phyloP scores from a whole-genome alignment of 345 rosid genomes.

The Aegle marmelos region DNA sequence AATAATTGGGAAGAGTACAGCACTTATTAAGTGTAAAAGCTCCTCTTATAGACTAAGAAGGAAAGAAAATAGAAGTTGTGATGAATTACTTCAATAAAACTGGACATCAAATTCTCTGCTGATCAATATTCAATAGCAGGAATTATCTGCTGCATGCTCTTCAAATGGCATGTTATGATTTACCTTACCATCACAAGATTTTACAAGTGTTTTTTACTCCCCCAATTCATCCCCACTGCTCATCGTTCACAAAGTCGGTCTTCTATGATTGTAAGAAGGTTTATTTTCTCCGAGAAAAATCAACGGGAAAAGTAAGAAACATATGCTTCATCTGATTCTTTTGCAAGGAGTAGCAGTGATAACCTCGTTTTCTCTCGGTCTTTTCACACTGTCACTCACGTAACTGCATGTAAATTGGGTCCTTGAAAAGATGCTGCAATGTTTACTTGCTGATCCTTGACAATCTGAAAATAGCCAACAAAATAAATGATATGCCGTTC shows the following conservation, averaged over 20 bases:
- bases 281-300: background rate
- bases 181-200: no score
- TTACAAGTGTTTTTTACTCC: background rate
- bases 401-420: conserved; percentile 35
- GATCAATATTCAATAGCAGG: background rate
- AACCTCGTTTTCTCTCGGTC: conserved; percentile 51
- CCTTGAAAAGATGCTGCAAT: background rate
- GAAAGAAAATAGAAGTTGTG: background rate
- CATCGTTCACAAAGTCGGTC: background rate
- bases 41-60: background rate
- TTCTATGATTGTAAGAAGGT: no score
- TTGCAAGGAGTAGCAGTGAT: conserved; percentile 42
- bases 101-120: background rate
- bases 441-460: conserved; percentile 1
- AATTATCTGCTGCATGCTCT: background rate
- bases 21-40: background rate
- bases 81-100: background rate
- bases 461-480: conserved; percentile 5
- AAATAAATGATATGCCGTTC: background rate
- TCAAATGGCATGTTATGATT: background rate
- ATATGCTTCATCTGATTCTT: conserved; percentile 35
- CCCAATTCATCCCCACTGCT: background rate
- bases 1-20: background rate
- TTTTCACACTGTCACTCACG: conserved; percentile 30
- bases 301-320: background rate